Conservation (phyloP, 805 yeast genomes). For the Ogataea thermomethanolica region DNA sequence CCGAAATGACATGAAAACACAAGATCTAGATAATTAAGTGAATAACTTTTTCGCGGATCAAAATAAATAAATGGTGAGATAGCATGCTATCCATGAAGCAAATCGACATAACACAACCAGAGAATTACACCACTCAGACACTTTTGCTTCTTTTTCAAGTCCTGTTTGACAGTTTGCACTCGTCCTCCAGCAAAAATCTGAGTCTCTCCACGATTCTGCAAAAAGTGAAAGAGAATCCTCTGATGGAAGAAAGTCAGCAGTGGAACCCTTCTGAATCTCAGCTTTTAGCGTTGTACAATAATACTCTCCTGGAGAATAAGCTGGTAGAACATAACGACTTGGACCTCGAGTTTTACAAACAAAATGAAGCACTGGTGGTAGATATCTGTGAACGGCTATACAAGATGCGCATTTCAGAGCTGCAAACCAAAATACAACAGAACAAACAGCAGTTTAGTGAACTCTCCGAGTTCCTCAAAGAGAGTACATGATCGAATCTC, state of each 20-base stretch:
- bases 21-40: constrained; percentile 1
- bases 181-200: constrained; percentile 13
- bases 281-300: constrained; percentile 18
- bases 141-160: constrained; percentile 31
- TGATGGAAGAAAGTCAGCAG: constrained; percentile 17
- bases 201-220: constrained; percentile 13
- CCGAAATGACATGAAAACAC: constrained; percentile 2
- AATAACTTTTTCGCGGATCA: constrained; percentile 6
- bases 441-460: constrained; percentile 16
- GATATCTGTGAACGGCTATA: constrained; percentile 24
- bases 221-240: constrained; percentile 25
- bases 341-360: constrained; percentile 10
- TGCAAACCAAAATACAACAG: constrained; percentile 15
- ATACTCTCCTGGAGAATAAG: constrained; percentile 18
- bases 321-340: constrained; percentile 8
- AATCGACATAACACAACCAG: constrained; percentile 14
- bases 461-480: neutral
- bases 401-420: constrained; percentile 20
- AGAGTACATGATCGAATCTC: neutral
- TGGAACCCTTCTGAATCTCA: constrained; percentile 16
- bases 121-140: constrained; percentile 28
- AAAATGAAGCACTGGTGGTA: constrained; percentile 20
- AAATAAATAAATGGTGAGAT: neutral
- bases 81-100: neutral
- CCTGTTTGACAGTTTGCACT: constrained; percentile 21